Evolutionary conservation across 768 basidiomycete genomes (phyloP), one percentile per base, ranked within the genome.

Genomic region (Baorangia bicolor): DNA sequence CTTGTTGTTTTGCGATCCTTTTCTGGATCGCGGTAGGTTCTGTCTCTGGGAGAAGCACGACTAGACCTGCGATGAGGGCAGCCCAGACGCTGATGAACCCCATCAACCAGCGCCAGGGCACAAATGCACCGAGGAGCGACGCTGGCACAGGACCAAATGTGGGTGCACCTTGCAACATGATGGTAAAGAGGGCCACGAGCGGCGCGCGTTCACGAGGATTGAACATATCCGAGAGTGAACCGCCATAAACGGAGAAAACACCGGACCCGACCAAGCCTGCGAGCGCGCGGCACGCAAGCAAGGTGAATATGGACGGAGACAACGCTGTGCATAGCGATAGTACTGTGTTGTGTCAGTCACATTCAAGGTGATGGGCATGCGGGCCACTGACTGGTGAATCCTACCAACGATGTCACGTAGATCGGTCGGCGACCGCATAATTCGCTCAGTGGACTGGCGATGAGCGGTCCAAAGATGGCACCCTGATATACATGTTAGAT

Each of bases 171-270:
- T 69, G 68, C 20, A 69, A n/a, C 47, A 69, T 62, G 34, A 69
- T 39, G 5, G 68, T 69, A 43, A 69, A 69, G n/a, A 69, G 59
- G 4, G 68, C 68, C 13, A 69, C 64, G 20, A 69, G 57, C 18
- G 68, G 64, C 0, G 61, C 68, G 14, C 68, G 68, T 49, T 69
- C 68, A 13, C 52, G 62, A 21, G 68, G 66, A 30, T 58, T 57
- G 28, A 69, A 69, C 61, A 69, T 65, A 18, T 69, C 68, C 31
- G 68, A 61, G 38, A 69, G 59, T 14, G 68, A 67, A 21, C 68
- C 68, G 3, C 68, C 68, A 37, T 69, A 69, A n/a, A 69, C 56
- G 2, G 68, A 62, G 53, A 69, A 69, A 41, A 68, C 61, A 11
- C 55, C 64, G 0, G 68, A 63, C 2, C 68, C 68, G 8, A 69